phyloP scores from a whole-genome alignment of 1,284 basidiomycete genomes.

The Trichosporon sp. region DNA sequence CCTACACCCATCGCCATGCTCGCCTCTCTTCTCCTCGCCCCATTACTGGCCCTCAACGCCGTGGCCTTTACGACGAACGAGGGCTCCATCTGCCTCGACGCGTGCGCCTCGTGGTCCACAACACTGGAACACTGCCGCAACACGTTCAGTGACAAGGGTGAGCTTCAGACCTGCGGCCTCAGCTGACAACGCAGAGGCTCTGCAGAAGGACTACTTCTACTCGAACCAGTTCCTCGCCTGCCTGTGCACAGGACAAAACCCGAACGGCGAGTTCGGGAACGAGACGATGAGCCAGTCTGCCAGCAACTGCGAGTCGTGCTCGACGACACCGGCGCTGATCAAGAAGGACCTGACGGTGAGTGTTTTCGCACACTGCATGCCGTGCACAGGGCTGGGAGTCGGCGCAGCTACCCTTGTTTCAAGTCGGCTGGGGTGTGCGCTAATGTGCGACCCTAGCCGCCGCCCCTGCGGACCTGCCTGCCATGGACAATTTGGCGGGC shows the following conservation, averaged over 20 bases:
- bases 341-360: slow-evolving; percentile 35
- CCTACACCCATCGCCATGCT: neutral
- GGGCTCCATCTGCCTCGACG: slow-evolving; percentile 4
- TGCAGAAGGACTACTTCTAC: slow-evolving; percentile 15
- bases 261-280: slow-evolving; percentile 22
- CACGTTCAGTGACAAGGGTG: slow-evolving; percentile 18
- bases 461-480: neutral
- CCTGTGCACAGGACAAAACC: slow-evolving; percentile 28
- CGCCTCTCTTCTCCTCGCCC: neutral
- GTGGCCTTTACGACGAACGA: slow-evolving; percentile 6
- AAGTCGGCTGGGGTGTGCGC: neutral
- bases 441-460: neutral
- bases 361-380: slow-evolving; percentile 2
- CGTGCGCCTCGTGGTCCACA: slow-evolving; percentile 18
- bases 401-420: neutral
- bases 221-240: slow-evolving; percentile 37
- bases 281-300: slow-evolving; percentile 22
- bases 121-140: slow-evolving; percentile 12
- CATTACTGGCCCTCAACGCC: neutral
- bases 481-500: neutral
- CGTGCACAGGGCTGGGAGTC: neutral
- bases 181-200: neutral
- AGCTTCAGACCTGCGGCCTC: neutral
- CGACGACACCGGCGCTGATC: slow-evolving; percentile 29
- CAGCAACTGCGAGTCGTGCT: slow-evolving; percentile 35